These are phyloP conservation scores for Pseudopediastrum boryanum DNA, from an alignment of 139 green algal genomes.

Conservation along the genomic window DNA sequence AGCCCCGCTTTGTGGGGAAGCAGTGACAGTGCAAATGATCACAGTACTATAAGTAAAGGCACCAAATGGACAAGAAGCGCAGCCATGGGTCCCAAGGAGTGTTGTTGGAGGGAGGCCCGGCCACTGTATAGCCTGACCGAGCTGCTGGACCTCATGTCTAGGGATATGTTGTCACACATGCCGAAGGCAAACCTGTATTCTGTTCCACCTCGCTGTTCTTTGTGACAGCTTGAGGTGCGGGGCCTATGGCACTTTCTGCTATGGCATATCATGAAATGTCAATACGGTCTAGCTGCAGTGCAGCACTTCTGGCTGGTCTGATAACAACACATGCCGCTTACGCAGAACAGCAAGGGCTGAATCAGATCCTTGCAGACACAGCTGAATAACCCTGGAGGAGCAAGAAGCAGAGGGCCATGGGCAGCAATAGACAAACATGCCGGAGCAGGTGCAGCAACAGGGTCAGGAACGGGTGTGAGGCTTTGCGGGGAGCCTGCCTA, in stretches of 20 bases:
- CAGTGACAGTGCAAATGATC: not conserved
- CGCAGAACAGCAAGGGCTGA: slow-evolving; percentile 16
- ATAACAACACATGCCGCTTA: slow-evolving; percentile 63
- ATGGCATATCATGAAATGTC: no score
- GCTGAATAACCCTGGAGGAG: slow-evolving; percentile 47
- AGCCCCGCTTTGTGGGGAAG: not conserved
- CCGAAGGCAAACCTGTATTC: no score
- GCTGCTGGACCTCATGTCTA: no score
- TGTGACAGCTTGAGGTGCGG: no score
- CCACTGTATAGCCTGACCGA: not conserved
- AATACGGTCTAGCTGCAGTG: no score
- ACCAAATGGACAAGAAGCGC: not conserved
- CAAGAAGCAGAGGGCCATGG: not conserved
- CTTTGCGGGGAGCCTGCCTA: no score
- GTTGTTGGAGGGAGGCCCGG: not conserved
- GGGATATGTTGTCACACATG: no score
- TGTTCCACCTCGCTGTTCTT: no score
- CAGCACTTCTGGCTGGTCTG: not conserved
- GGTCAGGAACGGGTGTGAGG: no score
- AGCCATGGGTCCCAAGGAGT: not conserved
- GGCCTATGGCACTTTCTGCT: no score
- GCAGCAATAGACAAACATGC: not conserved
- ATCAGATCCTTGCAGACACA: slow-evolving; percentile 47
- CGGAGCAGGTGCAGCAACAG: no score
- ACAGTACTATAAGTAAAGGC: not conserved